Conservation (phyloP, 179 eudicot genomes). For the Nepenthes alata region DNA sequence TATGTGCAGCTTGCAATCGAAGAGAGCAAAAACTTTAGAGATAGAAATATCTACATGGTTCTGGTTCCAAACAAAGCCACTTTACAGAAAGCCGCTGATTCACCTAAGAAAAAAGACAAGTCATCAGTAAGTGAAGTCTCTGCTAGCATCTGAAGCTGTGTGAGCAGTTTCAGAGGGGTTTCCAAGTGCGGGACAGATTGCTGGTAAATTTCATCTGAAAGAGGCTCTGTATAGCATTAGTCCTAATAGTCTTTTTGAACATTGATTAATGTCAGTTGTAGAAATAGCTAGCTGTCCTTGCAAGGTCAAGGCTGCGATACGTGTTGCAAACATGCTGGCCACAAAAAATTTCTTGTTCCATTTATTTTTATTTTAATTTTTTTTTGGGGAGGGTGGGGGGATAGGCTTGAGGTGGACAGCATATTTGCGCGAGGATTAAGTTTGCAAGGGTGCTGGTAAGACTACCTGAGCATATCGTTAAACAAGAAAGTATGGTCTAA, state of each 20-base stretch:
- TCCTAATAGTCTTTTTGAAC: slow-evolving; percentile 10
- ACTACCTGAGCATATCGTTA: too few relatives aligned
- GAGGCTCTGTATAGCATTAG: slow-evolving; percentile 20
- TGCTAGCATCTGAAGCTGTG: slow-evolving; percentile 13
- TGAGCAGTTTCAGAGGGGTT: neutral
- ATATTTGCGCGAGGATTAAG: too few relatives aligned
- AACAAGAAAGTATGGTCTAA: too few relatives aligned
- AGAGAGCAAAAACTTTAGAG: slow-evolving; percentile 64
- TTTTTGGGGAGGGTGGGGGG: too few relatives aligned
- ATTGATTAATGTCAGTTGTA: slow-evolving; percentile 6
- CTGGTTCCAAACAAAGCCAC: slow-evolving; percentile 61
- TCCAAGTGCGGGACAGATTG: neutral
- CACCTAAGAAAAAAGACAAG: slow-evolving; percentile 44
- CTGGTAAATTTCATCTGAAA: neutral
- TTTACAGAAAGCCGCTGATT: slow-evolving; percentile 46
- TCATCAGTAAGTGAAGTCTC: slow-evolving; percentile 33
- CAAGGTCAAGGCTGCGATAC: too few relatives aligned
- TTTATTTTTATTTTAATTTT: too few relatives aligned
- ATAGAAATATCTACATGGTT: slow-evolving; percentile 43
- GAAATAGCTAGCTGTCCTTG: slow-evolving; percentile 9
- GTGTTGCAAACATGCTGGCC: too few relatives aligned
- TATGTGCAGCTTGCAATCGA: slow-evolving; percentile 57
- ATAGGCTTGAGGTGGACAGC: too few relatives aligned
- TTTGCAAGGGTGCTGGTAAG: too few relatives aligned
- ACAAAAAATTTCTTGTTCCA: too few relatives aligned